Conservation (phyloP, 257 asterid genomes). For the Nicotiana tabacum region DNA sequence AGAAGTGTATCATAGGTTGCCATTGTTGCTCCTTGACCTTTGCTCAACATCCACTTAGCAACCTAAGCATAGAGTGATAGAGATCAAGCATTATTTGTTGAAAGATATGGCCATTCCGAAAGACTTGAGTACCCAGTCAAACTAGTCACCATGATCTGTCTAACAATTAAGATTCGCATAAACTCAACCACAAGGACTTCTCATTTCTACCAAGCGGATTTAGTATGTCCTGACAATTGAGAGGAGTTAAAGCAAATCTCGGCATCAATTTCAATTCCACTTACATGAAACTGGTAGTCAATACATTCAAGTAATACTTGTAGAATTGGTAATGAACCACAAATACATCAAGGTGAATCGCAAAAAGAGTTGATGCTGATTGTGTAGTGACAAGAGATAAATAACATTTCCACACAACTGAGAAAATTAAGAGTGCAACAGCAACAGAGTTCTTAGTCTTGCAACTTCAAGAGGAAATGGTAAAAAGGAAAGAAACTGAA, state of each 20-base stretch:
- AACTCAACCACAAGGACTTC: neutral
- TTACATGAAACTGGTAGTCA: conserved; percentile 65
- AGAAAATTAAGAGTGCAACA: neutral
- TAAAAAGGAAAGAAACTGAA: neutral
- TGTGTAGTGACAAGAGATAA: neutral
- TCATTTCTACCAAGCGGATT: neutral
- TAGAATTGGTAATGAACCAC: neutral
- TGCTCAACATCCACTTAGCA: conserved; percentile 20
- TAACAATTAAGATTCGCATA: neutral
- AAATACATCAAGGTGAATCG: neutral
- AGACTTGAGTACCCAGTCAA: neutral
- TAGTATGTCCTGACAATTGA: neutral
- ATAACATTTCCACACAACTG: neutral
- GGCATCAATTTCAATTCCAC: conserved; percentile 21
- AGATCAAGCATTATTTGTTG: neutral
- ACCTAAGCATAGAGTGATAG: neutral
- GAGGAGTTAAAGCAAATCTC: neutral
- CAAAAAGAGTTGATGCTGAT: neutral
- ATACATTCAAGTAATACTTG: neutral
- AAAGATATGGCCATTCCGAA: neutral
- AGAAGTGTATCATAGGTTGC: conserved; percentile 81
- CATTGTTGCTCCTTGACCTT: conserved; percentile 22
- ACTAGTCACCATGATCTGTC: neutral
- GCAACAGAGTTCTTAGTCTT: neutral
- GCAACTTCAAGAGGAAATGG: neutral